These are phyloP conservation scores for Nectriaceae sp. DNA, from an alignment of 2,329 filamentous ascomycete species.

Conservation along the genomic window DNA sequence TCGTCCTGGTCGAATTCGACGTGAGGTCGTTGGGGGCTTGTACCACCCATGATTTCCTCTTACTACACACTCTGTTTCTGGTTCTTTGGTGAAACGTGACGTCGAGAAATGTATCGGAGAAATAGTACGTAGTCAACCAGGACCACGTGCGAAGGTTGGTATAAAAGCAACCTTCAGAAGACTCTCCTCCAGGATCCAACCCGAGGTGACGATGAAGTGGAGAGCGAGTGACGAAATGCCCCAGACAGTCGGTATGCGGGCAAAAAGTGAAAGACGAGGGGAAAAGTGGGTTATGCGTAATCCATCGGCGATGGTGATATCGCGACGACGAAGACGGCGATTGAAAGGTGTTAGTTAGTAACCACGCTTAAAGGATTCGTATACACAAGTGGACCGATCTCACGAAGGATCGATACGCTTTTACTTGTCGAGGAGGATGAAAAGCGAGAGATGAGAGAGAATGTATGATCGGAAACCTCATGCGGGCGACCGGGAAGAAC, in stretches of 20 bases:
- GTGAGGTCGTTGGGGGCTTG: not conserved
- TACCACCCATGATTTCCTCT: too few relatives aligned
- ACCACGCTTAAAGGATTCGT: too few relatives aligned
- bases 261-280: slow-evolving; percentile 14
- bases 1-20: slow-evolving; percentile 5
- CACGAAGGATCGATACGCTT: too few relatives aligned
- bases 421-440: too few relatives aligned
- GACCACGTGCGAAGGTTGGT: not conserved
- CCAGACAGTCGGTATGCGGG: slow-evolving; percentile 4
- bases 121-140: not conserved
- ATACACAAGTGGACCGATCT: too few relatives aligned
- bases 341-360: too few relatives aligned
- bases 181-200: not conserved
- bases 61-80: too few relatives aligned
- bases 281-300: slow-evolving; percentile 21
- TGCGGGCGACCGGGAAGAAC: too few relatives aligned
- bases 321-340: not conserved
- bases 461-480: too few relatives aligned
- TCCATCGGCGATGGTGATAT: slow-evolving; percentile 14
- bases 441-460: too few relatives aligned
- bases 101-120: not conserved
- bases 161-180: not conserved
- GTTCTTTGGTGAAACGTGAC: not conserved
- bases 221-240: slow-evolving; percentile 20
- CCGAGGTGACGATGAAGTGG: slow-evolving; percentile 4